phyloP scores from a whole-genome alignment of 768 basidiomycete species.

The Candolleomyces efflorescens region DNA sequence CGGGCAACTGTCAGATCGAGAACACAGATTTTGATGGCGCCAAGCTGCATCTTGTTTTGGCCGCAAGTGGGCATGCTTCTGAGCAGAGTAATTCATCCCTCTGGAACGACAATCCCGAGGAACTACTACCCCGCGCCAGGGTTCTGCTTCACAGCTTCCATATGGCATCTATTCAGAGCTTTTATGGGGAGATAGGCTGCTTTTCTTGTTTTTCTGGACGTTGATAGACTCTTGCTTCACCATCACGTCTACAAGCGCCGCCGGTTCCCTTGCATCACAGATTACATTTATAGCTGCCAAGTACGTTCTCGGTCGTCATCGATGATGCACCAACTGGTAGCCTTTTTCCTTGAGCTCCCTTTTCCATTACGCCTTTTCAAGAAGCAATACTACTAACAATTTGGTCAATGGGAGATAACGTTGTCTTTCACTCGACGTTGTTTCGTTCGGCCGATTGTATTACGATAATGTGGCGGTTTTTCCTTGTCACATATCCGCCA shows the following conservation, averaged over 20 bases:
- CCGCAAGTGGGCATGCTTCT: not conserved
- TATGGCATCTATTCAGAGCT: not conserved
- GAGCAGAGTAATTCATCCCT: not conserved
- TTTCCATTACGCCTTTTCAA: not conserved
- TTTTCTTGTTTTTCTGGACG: not conserved
- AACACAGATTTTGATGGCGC: not conserved
- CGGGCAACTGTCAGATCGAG: not conserved
- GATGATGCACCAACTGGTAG: not conserved
- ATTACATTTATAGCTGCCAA: not conserved
- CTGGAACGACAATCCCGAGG: not conserved
- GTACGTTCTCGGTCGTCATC: not conserved
- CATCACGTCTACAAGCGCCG: too few species aligned
- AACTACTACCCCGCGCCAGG: not conserved
- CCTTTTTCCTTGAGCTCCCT: not conserved
- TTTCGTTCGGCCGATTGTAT: not conserved
- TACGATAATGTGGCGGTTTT: not conserved
- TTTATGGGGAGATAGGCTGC: not conserved
- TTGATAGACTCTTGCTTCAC: not conserved
- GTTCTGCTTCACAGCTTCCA: not conserved
- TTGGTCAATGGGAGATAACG: not conserved
- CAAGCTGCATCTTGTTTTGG: not conserved
- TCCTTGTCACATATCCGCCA: not conserved
- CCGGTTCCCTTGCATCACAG: too few species aligned
- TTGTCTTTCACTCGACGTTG: not conserved
- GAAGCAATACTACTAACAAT: not conserved